Conservation (phyloP, 805 yeast species). For the Clavispora asparagi region DNA sequence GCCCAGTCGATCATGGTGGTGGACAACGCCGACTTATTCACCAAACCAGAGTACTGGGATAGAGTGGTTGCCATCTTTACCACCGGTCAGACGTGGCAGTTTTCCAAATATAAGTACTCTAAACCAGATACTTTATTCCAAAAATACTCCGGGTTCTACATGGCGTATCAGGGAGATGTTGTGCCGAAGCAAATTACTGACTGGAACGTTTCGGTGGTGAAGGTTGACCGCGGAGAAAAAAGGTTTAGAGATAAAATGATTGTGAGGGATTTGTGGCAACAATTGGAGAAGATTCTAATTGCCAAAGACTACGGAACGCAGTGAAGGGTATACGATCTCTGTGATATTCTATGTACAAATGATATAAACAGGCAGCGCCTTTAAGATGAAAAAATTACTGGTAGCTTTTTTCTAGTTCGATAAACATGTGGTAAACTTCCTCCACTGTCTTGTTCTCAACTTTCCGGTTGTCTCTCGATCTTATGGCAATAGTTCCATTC, state of each 20-base stretch:
- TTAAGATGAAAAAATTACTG: constrained; percentile 8
- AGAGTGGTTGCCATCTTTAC: constrained; percentile 93
- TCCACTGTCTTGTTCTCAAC: constrained; percentile 41
- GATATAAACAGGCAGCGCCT: neutral
- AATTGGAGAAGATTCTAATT: constrained; percentile 67
- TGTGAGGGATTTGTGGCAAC: constrained; percentile 79
- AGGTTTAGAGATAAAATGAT: constrained; percentile 88
- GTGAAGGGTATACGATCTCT: neutral
- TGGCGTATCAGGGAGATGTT: constrained; percentile 72
- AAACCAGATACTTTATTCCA: constrained; percentile 79
- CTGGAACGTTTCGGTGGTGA: constrained; percentile 84
- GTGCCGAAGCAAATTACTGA: constrained; percentile 69
- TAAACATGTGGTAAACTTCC: constrained; percentile 51
- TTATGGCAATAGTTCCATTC: constrained; percentile 53
- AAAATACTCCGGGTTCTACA: constrained; percentile 75
- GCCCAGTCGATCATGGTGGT: constrained; percentile 72
- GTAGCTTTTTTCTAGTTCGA: constrained; percentile 50
- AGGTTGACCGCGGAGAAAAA: constrained; percentile 68
- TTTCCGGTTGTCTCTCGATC: constrained; percentile 49
- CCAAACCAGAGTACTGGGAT: constrained; percentile 97
- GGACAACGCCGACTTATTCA: constrained; percentile 74
- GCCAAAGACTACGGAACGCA: constrained; percentile 50
- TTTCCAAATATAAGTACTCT: constrained; percentile 77
- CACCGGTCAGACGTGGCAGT: constrained; percentile 98
- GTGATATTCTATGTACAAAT: neutral